phyloP scores from a whole-genome alignment of 495 filamentous ascomycete species.

The Xylaria grammica region DNA sequence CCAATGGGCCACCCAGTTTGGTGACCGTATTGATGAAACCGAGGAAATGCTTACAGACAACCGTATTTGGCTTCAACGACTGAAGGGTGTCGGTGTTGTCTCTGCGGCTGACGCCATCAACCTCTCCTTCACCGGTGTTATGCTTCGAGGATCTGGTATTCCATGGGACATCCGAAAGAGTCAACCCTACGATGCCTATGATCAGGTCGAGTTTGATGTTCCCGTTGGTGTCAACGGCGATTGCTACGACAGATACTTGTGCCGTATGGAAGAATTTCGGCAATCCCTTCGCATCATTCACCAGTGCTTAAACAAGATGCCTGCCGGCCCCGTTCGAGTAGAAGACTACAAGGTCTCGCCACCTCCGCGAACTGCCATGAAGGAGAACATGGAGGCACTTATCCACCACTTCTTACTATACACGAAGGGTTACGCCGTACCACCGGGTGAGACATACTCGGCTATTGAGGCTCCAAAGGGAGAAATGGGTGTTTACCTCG shows the following conservation, averaged over 20 bases:
- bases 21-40: slow-evolving; percentile 98
- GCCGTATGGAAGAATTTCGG: slow-evolving; percentile 99
- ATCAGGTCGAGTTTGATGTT: slow-evolving; percentile 96
- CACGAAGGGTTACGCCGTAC: slow-evolving; percentile 96
- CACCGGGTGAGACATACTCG: slow-evolving; percentile 97
- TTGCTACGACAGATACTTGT: slow-evolving; percentile 98
- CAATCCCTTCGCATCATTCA: slow-evolving; percentile 97
- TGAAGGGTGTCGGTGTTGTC: slow-evolving; percentile 90
- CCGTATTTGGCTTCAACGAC: slow-evolving; percentile 96
- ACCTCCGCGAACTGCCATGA: slow-evolving; percentile 96
- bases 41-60: slow-evolving; percentile 99
- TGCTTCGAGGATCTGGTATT: slow-evolving; percentile 97
- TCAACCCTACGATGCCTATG: slow-evolving; percentile 96
- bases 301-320: slow-evolving; percentile 99
- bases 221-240: slow-evolving; percentile 96
- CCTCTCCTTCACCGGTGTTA: slow-evolving; percentile 94
- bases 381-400: slow-evolving; percentile 99
- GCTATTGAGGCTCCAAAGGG: slow-evolving; percentile 99
- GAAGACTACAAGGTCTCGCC: slow-evolving; percentile 99
- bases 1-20: slow-evolving; percentile 99
- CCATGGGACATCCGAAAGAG: slow-evolving; percentile 97
- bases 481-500: slow-evolving; percentile 98
- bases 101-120: slow-evolving; percentile 91
- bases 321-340: slow-evolving; percentile 86
- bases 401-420: slow-evolving; percentile 99